Conservation (phyloP, 768 basidiomycete species). For the Pulveroboletus sp. region DNA sequence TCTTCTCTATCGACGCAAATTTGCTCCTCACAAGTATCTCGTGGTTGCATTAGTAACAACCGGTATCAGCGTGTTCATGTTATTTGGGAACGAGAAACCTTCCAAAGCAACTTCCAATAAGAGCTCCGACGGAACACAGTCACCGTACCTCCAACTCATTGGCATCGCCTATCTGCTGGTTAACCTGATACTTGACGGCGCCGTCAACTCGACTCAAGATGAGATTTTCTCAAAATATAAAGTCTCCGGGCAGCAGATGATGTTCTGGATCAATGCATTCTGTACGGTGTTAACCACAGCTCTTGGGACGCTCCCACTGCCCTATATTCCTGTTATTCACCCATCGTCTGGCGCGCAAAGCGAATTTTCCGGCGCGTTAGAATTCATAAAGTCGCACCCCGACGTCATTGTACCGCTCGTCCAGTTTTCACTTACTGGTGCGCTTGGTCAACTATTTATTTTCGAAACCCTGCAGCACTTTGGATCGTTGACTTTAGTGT, state of each 20-base stretch:
- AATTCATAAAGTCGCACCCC: slow-evolving; percentile 79
- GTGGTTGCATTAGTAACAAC: slow-evolving; percentile 91
- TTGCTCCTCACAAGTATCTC: slow-evolving; percentile 92
- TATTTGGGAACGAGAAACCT: slow-evolving; percentile 62
- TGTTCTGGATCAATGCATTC: slow-evolving; percentile 96
- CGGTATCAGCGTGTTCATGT: slow-evolving; percentile 95
- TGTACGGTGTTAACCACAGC: slow-evolving; percentile 70
- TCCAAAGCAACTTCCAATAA: slow-evolving; percentile 36
- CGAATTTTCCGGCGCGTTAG: slow-evolving; percentile 66
- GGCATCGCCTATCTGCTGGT: slow-evolving; percentile 75
- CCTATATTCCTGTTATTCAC: slow-evolving; percentile 79
- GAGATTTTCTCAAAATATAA: slow-evolving; percentile 84
- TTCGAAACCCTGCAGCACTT: slow-evolving; percentile 94
- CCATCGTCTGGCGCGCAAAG: slow-evolving; percentile 56
- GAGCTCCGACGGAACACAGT: slow-evolving; percentile 24
- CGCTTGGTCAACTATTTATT: slow-evolving; percentile 95
- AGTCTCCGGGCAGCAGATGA: slow-evolving; percentile 93
- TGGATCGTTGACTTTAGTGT: slow-evolving; percentile 88
- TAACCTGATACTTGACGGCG: slow-evolving; percentile 90
- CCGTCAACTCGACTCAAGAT: slow-evolving; percentile 95
- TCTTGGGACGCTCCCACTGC: slow-evolving; percentile 73
- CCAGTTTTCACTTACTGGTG: slow-evolving; percentile 87
- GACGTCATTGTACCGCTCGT: slow-evolving; percentile 67
- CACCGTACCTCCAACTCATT: slow-evolving; percentile 58
- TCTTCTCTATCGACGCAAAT: slow-evolving; percentile 87